These are phyloP conservation scores for Arachnomyces sp. DNA, from an alignment of 2,329 filamentous ascomycete genomes.

Conservation along the genomic window DNA sequence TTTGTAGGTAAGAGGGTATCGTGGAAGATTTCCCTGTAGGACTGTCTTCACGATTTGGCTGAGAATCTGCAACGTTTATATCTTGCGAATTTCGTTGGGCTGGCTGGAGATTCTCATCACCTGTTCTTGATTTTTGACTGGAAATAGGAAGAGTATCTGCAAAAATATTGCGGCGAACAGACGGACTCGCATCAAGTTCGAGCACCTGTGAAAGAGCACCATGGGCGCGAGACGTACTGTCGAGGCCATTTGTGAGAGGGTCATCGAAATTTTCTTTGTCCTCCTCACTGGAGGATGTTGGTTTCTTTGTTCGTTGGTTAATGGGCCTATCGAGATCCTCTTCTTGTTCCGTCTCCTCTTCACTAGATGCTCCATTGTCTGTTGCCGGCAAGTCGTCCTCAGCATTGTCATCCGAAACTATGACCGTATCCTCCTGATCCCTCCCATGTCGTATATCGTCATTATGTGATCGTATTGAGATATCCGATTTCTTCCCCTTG, in stretches of 20 bases:
- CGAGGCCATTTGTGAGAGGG: constrained; percentile 18
- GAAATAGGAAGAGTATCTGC: constrained; percentile 3
- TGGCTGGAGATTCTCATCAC: background rate
- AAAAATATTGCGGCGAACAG: constrained; percentile 7
- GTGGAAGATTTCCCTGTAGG: too few species aligned
- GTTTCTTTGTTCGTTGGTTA: constrained; percentile 20
- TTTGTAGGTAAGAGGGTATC: too few species aligned
- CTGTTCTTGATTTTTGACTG: constrained; percentile 1
- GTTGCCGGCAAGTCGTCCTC: constrained; percentile 14
- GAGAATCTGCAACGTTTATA: constrained; percentile 8
- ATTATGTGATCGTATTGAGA: constrained; percentile 3
- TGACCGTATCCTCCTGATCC: background rate
- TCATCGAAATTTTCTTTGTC: constrained; percentile 40
- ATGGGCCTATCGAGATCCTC: constrained; percentile 26
- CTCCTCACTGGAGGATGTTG: constrained; percentile 30
- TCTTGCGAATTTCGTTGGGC: constrained; percentile 2
- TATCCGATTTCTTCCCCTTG: constrained; percentile 2
- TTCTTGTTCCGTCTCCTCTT: constrained; percentile 42
- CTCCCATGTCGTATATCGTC: constrained; percentile 2
- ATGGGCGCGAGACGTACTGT: constrained; percentile 27
- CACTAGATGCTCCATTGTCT: constrained; percentile 22
- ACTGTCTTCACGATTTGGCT: constrained; percentile 1
- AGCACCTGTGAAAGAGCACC: constrained; percentile 31
- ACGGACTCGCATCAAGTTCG: constrained; percentile 18
- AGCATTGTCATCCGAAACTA: constrained; percentile 12